Evolutionary conservation across 495 filamentous ascomycete species (phyloP).

Genomic region (Apiosordaria backusii): DNA sequence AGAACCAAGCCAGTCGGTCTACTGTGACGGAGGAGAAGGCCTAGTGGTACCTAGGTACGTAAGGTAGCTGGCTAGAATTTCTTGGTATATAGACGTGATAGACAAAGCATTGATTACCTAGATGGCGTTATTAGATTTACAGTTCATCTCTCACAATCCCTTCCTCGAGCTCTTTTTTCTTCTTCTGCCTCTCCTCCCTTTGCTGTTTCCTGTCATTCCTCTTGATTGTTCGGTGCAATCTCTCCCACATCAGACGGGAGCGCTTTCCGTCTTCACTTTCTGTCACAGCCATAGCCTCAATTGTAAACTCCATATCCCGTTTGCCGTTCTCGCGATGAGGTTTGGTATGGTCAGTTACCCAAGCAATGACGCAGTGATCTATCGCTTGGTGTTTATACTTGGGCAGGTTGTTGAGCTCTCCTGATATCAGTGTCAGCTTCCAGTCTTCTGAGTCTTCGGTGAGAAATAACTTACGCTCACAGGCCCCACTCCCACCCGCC

Average conservation of each 20-base stretch:
- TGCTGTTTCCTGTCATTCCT: slow-evolving; percentile 27
- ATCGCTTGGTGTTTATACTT: slow-evolving; percentile 28
- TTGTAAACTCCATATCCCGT: slow-evolving; percentile 32
- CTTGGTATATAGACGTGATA: neutral
- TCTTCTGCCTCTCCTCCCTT: slow-evolving; percentile 27
- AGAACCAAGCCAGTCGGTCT: neutral
- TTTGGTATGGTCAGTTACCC: slow-evolving; percentile 34
- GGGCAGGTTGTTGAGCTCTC: slow-evolving; percentile 27
- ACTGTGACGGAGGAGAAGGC: neutral
- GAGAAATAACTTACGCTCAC: slow-evolving; percentile 29
- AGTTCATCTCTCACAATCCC: slow-evolving; percentile 27
- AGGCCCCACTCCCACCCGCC: slow-evolving; percentile 27
- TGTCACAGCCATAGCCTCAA: slow-evolving; percentile 31
- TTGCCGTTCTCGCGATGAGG: slow-evolving; percentile 29
- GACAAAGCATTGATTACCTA: neutral
- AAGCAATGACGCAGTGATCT: slow-evolving; percentile 31
- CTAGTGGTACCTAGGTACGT: neutral
- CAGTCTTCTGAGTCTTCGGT: neutral
- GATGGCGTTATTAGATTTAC: slow-evolving; percentile 6
- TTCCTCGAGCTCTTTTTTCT: slow-evolving; percentile 23
- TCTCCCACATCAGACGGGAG: slow-evolving; percentile 35
- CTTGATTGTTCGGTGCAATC: slow-evolving; percentile 26
- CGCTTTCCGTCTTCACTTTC: slow-evolving; percentile 32
- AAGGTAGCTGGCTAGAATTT: too few species aligned
- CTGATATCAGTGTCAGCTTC: slow-evolving; percentile 20